Conservation (phyloP, 1,284 basidiomycete genomes). For the Phaffia rhodozyma region DNA sequence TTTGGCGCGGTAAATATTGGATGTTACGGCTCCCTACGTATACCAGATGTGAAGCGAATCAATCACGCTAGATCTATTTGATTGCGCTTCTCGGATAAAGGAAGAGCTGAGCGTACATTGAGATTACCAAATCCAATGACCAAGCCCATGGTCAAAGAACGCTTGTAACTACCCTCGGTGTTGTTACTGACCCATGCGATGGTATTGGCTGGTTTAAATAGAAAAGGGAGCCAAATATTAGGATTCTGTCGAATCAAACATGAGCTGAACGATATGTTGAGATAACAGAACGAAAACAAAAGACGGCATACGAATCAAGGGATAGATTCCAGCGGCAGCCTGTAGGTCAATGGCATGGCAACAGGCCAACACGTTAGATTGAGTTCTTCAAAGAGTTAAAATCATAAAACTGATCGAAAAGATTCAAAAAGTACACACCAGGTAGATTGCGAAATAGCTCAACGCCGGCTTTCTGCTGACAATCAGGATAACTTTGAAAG, state of each 20-base stretch:
- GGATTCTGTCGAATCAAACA: background rate
- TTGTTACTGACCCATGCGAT: slow-evolving; percentile 7
- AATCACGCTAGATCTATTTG: no score
- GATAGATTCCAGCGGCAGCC: slow-evolving; percentile 9
- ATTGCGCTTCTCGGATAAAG: no score
- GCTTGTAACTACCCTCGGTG: slow-evolving; percentile 6
- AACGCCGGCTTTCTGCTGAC: background rate
- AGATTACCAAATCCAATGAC: slow-evolving; percentile 9
- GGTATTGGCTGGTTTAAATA: background rate
- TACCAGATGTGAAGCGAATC: no score
- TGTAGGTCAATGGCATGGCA: background rate
- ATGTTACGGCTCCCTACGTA: slow-evolving; percentile 1
- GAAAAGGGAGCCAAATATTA: background rate
- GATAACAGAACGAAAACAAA: no score
- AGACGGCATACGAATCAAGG: background rate
- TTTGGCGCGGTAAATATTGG: slow-evolving; percentile 9
- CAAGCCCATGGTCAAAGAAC: background rate
- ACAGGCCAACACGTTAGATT: no score
- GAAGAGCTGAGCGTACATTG: background rate
- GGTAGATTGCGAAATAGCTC: slow-evolving; percentile 6
- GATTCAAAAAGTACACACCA: background rate
- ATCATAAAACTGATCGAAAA: no score
- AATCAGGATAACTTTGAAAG: slow-evolving; percentile 3
- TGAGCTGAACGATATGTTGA: no score
- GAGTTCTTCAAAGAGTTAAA: no score